Evolutionary conservation across 2,329 filamentous ascomycete genomes (phyloP), one percentile per base, ranked within the genome.

Genomic region (Sarocladium brachiariae): DNA sequence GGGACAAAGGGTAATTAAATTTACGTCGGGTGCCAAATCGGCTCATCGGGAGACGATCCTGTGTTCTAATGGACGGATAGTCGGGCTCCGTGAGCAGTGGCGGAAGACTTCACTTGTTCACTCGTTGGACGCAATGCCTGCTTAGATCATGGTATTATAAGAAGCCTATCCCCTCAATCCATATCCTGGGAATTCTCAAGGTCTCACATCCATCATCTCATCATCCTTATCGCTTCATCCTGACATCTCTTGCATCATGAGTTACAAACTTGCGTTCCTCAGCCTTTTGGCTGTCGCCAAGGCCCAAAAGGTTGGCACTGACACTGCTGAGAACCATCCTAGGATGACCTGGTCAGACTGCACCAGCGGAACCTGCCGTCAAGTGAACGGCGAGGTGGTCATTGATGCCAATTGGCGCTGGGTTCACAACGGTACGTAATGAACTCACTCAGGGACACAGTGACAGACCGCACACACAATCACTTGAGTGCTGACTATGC

Each of bases 401-500:
- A 62, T 78, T 56, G 75, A 78, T 56, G 56, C 74, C 54, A 78
- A 77, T 65, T 79, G 74, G 75, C 73, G 76, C 51, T 79, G 76
- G 76, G 62, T 76, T 27, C 74, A 78, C 62, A 57, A 60, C 18
- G 47, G 52, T 54, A 52, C 6, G 52, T 53, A n/a, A n/a, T n/a
- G n/a, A n/a, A n/a, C n/a, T n/a, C n/a, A n/a, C n/a, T n/a, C n/a
- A n/a, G n/a, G n/a, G n/a, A n/a, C n/a, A n/a, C n/a, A n/a, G n/a
- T n/a, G n/a, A n/a, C n/a, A n/a, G n/a, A n/a, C n/a, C n/a, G n/a
- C n/a, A n/a, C n/a, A n/a, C n/a, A n/a, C n/a, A n/a, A n/a, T n/a
- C n/a, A n/a, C n/a, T n/a, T 30, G 7, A 13, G 27, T 13, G 13
- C 27, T 30, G 27, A 30, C 27, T 30, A n/a, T n/a, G 7, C 27